phyloP scores from a whole-genome alignment of 1,284 basidiomycete species.

The Gymnopus androsaceus region DNA sequence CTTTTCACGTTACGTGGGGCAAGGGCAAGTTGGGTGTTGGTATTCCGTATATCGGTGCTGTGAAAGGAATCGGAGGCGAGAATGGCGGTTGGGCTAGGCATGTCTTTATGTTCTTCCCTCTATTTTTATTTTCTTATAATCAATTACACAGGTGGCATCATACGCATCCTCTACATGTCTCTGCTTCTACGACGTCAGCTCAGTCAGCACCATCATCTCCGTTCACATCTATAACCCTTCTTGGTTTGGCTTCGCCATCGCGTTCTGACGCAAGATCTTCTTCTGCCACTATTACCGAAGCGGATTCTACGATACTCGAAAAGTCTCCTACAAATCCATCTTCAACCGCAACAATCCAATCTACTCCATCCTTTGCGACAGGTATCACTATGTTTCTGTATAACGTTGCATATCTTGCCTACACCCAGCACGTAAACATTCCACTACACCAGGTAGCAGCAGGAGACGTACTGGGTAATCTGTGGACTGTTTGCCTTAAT shows the following conservation, averaged over 20 bases:
- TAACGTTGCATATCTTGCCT: too few relatives aligned
- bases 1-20: constrained; percentile 73
- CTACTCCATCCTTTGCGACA: too few relatives aligned
- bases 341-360: too few relatives aligned
- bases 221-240: neutral
- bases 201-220: too few relatives aligned
- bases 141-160: too few relatives aligned
- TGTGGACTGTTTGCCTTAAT: constrained; percentile 51
- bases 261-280: neutral
- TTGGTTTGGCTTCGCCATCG: too few relatives aligned
- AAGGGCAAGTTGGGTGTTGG: constrained; percentile 67
- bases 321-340: too few relatives aligned
- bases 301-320: too few relatives aligned
- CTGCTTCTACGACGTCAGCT: too few relatives aligned
- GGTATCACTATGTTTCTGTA: too few relatives aligned
- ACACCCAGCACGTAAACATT: constrained; percentile 64
- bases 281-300: constrained; percentile 58
- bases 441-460: constrained; percentile 60
- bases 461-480: constrained; percentile 71
- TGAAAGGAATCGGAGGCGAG: too few relatives aligned
- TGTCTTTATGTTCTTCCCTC: neutral
- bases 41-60: constrained; percentile 72
- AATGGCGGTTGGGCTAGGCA: constrained; percentile 70
- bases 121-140: constrained; percentile 62
- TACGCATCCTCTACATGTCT: too few relatives aligned